Evolutionary conservation across 2,329 filamentous ascomycete genomes (phyloP), one percentile per base, ranked within the genome.

Genomic region (Ophiostoma triangulosporum): DNA sequence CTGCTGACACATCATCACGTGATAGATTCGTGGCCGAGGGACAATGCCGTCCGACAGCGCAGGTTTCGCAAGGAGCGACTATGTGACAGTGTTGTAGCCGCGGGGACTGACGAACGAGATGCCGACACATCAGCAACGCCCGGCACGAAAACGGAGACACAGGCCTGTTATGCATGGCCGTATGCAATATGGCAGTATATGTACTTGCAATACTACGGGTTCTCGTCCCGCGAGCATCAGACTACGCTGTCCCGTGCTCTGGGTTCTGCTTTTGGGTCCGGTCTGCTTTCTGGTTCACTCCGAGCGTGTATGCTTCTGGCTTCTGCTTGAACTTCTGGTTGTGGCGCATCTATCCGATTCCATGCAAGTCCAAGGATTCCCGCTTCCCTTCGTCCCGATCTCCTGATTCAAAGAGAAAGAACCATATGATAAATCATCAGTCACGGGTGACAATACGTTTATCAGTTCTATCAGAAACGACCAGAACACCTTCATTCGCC

Each of bases 51-150:
- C 20, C 14, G 20, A 24, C 20, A 3, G 35, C 17, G 9, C 38
- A 43, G 38, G 38, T 43, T 17, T 43, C 4, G 20, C 20, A 20
- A 43, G 38, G n/a, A n/a, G n/a, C n/a, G n/a, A n/a, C n/a, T n/a
- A 26, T 43, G 20, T 20, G 20, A 24, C 38, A 26, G 14, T 24
- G n/a, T 9, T 22, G 26, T n/a, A 14, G 33, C 51, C 31, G 24
- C 15, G 17, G 8, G 26, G 22, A 35, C 32, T 40, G 52, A 36
- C 52, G 29, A 54, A 50, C 52, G 29, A 31, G 46, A 50, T 9
- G 20, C n/a, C 24, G 38, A 54, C 52, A 54, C 52, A 50, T 54
- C 50, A 48, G 22, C 29, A 29, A 20, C 22, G 46, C 29, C 26
- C 45, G 35, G 45, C 27, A 43, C 20, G 43, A 29, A 43, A 26